These are phyloP conservation scores for Kockovaella imperatae DNA, from an alignment of 768 basidiomycete genomes.

Conservation along the genomic window DNA sequence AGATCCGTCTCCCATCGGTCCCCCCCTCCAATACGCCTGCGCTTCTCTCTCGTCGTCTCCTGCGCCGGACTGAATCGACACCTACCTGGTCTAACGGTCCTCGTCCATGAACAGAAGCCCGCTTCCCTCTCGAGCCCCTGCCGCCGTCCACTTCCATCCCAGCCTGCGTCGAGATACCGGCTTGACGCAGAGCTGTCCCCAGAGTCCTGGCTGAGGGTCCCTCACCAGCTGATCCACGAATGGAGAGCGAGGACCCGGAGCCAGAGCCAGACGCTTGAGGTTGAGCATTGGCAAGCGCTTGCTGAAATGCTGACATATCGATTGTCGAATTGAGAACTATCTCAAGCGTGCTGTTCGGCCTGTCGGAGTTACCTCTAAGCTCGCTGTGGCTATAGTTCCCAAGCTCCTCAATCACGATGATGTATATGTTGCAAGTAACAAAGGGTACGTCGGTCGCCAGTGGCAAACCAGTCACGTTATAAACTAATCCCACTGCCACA, in stretches of 20 bases:
- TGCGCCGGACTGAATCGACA: neutral
- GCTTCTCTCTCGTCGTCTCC: too few species aligned
- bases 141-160: conserved; percentile 36
- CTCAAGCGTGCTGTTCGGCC: too few species aligned
- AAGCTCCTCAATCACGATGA: too few species aligned
- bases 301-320: conserved; percentile 23
- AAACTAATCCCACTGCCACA: too few species aligned
- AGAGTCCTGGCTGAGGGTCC: conserved; percentile 11
- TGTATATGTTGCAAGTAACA: too few species aligned
- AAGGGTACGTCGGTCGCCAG: too few species aligned
- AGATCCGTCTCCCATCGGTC: too few species aligned
- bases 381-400: neutral
- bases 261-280: neutral
- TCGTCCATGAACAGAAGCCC: neutral
- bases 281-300: conserved; percentile 17
- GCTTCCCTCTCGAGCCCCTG: conserved; percentile 3
- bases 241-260: conserved; percentile 14
- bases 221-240: conserved; percentile 20
- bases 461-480: too few species aligned
- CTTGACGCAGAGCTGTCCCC: conserved; percentile 22
- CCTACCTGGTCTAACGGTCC: conserved; percentile 36
- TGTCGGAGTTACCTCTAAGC: too few species aligned
- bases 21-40: too few species aligned
- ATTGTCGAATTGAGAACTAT: too few species aligned
- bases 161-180: conserved; percentile 18